Evolutionary conservation across 1,139 yeast species (phyloP), one percentile per base, ranked within the genome.

Genomic region (Taiozyma sp.): DNA sequence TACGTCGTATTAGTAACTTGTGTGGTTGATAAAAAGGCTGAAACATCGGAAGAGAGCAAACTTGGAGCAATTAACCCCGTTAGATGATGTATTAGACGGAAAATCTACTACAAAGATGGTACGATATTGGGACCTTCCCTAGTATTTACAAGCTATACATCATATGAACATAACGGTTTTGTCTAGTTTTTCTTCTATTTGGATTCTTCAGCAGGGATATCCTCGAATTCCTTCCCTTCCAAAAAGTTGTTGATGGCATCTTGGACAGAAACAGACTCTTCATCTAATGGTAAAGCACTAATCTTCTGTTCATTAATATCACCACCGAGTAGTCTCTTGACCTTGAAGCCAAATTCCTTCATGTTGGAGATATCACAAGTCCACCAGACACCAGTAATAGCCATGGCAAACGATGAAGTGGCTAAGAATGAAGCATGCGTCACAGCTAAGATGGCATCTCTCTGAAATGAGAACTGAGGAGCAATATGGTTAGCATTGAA

Each of bases 401-500:
- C 69, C 87, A 88, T 86, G 5, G 88, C 79, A 60, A 87, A 79
- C 0, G 89, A 80, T 2, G 89, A 78, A 0, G 83, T 77, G 9
- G 97, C 88, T 30, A 90, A 70, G 45, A 87, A 68, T 0, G 96
- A 80, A 0, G 96, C 95, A 42, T 88, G 83, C 0, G 87, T 82
- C 6, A 91, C 90, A 0, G 97, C 98, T 39, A 83, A 83, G 30
- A 89, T 81, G 2, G 97, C 97, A 67, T 91, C 97, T 47, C 81
- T 78, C 53, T 88, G 82, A 66, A 86, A 82, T 47, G 86, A 85
- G 64, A 85, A 87, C 45, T 84, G 77, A 2, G 97, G 97, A 1
- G 95, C 95, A 46, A 81, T 77, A 62, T 90, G 93, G 68, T 91
- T 91, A 14, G 93, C 90, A 61, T 88, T 90, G 67, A 88, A 91